phyloP scores from a whole-genome alignment of 2,329 filamentous ascomycete species.

The Botrytis hyacinthi region DNA sequence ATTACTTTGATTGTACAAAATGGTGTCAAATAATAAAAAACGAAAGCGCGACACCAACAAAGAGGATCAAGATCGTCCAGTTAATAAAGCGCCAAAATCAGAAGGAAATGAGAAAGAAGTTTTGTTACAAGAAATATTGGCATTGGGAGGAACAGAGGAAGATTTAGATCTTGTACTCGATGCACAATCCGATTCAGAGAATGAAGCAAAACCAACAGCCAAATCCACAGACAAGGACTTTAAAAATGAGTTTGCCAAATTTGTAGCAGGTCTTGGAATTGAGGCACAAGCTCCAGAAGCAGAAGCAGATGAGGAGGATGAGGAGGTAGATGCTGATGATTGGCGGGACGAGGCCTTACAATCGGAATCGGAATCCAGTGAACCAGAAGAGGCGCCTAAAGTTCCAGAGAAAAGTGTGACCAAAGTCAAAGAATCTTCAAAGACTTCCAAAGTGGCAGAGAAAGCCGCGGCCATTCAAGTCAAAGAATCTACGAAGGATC shows the following conservation, averaged over 20 bases:
- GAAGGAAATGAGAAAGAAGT: slow-evolving; percentile 30
- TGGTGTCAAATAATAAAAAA: slow-evolving; percentile 1
- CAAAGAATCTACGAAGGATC: slow-evolving; percentile 29
- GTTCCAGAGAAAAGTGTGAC: slow-evolving; percentile 30
- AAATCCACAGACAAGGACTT: slow-evolving; percentile 46
- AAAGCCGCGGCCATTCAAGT: slow-evolving; percentile 11
- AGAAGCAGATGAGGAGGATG: slow-evolving; percentile 37
- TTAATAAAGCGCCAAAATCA: slow-evolving; percentile 23
- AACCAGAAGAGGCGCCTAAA: slow-evolving; percentile 37
- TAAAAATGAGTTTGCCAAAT: slow-evolving; percentile 51
- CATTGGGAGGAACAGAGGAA: slow-evolving; percentile 63
- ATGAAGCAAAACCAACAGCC: slow-evolving; percentile 23
- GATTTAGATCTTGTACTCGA: slow-evolving; percentile 61
- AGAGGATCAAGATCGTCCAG: slow-evolving; percentile 24
- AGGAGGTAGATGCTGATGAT: slow-evolving; percentile 40
- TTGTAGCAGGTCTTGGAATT: slow-evolving; percentile 51
- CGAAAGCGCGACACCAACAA: background rate
- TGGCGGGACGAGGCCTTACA: slow-evolving; percentile 36
- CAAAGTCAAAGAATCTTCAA: slow-evolving; percentile 25
- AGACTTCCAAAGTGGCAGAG: slow-evolving; percentile 35
- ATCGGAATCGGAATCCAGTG: slow-evolving; percentile 35
- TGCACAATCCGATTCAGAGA: slow-evolving; percentile 50
- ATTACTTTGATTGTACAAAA: slow-evolving; percentile 19
- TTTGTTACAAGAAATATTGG: slow-evolving; percentile 62
- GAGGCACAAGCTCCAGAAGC: slow-evolving; percentile 42